Evolutionary conservation across 106 monocot genomes (phyloP).

Genomic region (Triglochin maritima): DNA sequence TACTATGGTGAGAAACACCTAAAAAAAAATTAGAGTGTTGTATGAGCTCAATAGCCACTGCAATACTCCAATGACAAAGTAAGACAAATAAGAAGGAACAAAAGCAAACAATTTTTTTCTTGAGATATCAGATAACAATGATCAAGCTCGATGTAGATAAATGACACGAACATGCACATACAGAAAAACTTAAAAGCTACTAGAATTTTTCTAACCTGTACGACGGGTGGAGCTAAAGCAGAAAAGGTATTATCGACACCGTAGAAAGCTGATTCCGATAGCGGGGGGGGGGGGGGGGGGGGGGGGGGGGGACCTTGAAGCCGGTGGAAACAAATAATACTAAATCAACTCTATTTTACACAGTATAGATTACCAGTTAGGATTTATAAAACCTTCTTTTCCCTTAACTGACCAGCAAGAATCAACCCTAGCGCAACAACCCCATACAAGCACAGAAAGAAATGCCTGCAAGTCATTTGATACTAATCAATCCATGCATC

Average conservation of each 20-base stretch:
- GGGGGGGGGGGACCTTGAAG: too few species aligned
- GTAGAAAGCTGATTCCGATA: constrained; percentile 71
- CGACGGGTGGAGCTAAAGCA: constrained; percentile 64
- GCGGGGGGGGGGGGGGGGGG: too few species aligned
- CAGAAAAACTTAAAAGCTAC: not conserved
- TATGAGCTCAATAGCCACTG: constrained; percentile 80
- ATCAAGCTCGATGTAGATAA: not conserved
- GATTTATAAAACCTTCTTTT: constrained; percentile 67
- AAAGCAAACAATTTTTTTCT: not conserved
- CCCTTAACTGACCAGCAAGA: constrained; percentile 69
- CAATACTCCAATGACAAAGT: constrained; percentile 8
- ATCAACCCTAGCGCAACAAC: constrained; percentile 47
- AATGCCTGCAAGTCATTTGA: constrained; percentile 46
- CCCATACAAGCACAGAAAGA: constrained; percentile 74
- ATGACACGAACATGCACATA: not conserved
- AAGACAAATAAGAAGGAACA: not conserved
- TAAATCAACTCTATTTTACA: too few species aligned
- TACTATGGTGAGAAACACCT: constrained; percentile 57
- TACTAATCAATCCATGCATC: not conserved
- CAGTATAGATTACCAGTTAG: constrained; percentile 49
- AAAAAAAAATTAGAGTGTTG: constrained; percentile 81
- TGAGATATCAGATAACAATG: too few species aligned
- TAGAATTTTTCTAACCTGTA: constrained; percentile 45
- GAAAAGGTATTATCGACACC: constrained; percentile 73
- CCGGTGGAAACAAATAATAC: not conserved